A percentile compares a stretch with the other conserved stretches of the same genome.
Conservation (phyloP, 2,329 filamentous ascomycete species). For the Madurella mycetomatis region DNA sequence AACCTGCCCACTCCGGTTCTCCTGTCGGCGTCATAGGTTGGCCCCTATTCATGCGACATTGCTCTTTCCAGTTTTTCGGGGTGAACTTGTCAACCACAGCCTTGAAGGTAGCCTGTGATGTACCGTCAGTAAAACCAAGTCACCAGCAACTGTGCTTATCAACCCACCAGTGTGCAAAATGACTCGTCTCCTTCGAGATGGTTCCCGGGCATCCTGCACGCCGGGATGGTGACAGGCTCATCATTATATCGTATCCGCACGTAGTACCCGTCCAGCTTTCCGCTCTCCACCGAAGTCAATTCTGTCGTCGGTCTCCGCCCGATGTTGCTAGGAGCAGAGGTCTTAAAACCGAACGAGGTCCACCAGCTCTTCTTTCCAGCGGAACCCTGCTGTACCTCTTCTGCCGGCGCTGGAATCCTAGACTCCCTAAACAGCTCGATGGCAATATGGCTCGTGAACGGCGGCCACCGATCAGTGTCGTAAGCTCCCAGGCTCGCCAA, state of each 20-base stretch:
- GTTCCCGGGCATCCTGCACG: slow-evolving; percentile 70
- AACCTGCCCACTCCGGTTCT: slow-evolving; percentile 48
- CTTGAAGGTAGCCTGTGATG: slow-evolving; percentile 75
- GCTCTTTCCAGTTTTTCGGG: slow-evolving; percentile 67
- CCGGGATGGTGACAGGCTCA: slow-evolving; percentile 71
- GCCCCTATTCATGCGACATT: slow-evolving; percentile 45
- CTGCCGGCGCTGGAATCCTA: slow-evolving; percentile 17
- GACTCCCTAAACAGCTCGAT: slow-evolving; percentile 76
- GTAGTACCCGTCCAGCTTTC: slow-evolving; percentile 68
- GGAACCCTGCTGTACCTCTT: slow-evolving; percentile 2
- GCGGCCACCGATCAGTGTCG: slow-evolving; percentile 72
- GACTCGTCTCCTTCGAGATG: slow-evolving; percentile 82
- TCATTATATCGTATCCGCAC: slow-evolving; percentile 93
- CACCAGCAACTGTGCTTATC: neutral
- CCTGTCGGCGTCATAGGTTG: slow-evolving; percentile 40
- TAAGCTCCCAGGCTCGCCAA: slow-evolving; percentile 77
- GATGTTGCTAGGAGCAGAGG: slow-evolving; percentile 43
- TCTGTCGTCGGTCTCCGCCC: slow-evolving; percentile 55
- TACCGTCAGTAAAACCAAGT: slow-evolving; percentile 1
- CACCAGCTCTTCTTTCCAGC: slow-evolving; percentile 32
- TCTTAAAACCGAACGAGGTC: slow-evolving; percentile 30
- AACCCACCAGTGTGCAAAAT: slow-evolving; percentile 78
- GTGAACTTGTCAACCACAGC: slow-evolving; percentile 86
- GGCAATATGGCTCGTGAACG: slow-evolving; percentile 87
- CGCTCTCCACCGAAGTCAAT: slow-evolving; percentile 54